Base-by-base conservation (phyloP, 768 basidiomycete species). In the Calocera viscosa region DNA sequence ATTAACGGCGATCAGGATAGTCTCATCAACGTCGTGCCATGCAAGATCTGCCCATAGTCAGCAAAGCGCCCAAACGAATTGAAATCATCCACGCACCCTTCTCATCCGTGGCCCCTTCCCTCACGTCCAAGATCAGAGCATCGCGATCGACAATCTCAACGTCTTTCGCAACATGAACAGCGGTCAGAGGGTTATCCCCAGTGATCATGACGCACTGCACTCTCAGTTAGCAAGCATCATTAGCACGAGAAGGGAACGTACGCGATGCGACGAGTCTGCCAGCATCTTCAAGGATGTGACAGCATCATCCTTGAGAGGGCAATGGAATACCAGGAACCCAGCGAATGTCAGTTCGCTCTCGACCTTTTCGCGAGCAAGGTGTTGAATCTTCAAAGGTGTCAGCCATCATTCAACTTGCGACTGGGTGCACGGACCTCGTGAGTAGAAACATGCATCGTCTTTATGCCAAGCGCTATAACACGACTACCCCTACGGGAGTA, bases 261-360 rank as follows among this genome's bases (percentile, higher is more conserved):
- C 94, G 40, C 96, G 84, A 77, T 99, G 96, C 0, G 94, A 96
- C 8, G 95, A 92, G 73, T 98, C 95, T 1, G 89, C 87, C 65
- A 99, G 80, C 91, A 95, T 95, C 76, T 90, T 92, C 67, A 99
- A 82, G 0, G 90, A 84, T 68, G 88, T 86, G 12, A 98, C 82
- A 1, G 96, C 96, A 75, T 99, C 96, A 17, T 84, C 76, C 77
- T 99, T 99, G 70, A 99, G 83, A 1, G 96, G 96, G 74, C 94
- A 98, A 73, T 97, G 94, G 85, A 99, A 99, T 24, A 99, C 93
- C 68, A 99, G 80, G 81, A 99, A 99, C 7, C 96, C 96, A n/a
- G 85, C 92, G 72, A 99, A 99, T 1, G 74, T 78, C 53, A 99
- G 81, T 0, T 78, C 74, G 68, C 84, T 85, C 76, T 99, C 96